Percentiles rank a stretch among this genome's conserved stretches.
phyloP scores from a whole-genome alignment of 306 rosid genomes.

The Gastrolobium bilobum region DNA sequence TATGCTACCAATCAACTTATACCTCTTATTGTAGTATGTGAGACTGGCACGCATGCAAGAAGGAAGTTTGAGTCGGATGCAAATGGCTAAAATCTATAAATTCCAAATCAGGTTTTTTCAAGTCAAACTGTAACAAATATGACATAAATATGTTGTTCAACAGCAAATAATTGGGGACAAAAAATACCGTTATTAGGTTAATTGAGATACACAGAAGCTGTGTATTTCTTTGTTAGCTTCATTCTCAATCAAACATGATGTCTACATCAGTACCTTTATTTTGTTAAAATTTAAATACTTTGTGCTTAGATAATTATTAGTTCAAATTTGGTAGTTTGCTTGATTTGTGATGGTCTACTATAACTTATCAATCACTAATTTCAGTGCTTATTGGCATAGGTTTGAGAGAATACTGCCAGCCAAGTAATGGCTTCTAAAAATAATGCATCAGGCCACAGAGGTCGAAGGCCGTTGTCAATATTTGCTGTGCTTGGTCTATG shows the following conservation, averaged over 20 bases:
- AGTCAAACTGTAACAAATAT: conserved; percentile 3
- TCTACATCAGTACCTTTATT: background rate
- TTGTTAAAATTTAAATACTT: conserved; percentile 1
- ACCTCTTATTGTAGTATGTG: background rate
- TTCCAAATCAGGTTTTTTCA: conserved; percentile 5
- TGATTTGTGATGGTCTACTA: conserved; percentile 37
- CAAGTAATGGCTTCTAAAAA: conserved; percentile 78
- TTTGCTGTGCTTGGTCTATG: conserved; percentile 83
- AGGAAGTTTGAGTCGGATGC: no score
- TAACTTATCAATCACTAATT: conserved; percentile 35
- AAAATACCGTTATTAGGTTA: background rate
- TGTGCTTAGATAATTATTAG: conserved; percentile 25
- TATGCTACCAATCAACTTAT: background rate
- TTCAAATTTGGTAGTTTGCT: conserved; percentile 22
- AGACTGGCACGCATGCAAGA: no score
- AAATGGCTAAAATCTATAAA: background rate
- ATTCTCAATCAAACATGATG: background rate
- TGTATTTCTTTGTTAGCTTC: conserved; percentile 13
- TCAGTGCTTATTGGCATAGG: conserved; percentile 39
- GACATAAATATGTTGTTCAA: conserved; percentile 15
- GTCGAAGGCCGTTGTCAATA: conserved; percentile 76
- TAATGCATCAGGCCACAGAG: conserved; percentile 61
- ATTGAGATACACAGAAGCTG: background rate
- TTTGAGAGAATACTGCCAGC: conserved; percentile 36
- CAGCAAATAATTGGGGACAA: background rate